Evolutionary conservation across 129 eudicot species (phyloP).

Genomic region (Flaveria trinervia): DNA sequence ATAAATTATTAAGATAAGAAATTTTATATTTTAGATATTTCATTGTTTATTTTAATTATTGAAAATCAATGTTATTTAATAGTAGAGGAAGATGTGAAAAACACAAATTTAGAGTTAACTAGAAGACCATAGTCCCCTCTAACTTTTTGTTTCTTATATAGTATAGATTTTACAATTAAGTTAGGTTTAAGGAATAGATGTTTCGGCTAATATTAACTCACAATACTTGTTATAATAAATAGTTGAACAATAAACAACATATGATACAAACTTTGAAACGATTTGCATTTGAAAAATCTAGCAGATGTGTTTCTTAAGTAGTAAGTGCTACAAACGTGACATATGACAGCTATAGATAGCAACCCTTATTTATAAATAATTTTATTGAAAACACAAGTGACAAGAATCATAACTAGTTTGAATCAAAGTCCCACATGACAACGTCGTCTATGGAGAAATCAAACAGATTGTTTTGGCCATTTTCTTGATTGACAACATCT

Average conservation of each 20-base stretch:
- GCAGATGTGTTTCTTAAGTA: background rate
- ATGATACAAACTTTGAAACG: background rate
- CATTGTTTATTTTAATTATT: too few species aligned
- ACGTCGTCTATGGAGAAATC: conserved; percentile 16
- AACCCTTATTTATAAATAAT: background rate
- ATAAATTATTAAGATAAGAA: too few species aligned
- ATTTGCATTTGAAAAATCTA: background rate
- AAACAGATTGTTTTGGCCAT: conserved; percentile 6
- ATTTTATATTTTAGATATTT: too few species aligned
- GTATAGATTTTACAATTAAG: background rate
- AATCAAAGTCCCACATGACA: conserved; percentile 28
- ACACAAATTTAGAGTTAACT: too few species aligned
- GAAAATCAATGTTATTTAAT: too few species aligned
- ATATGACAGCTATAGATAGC: background rate
- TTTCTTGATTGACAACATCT: background rate
- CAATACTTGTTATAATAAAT: background rate
- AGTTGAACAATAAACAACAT: background rate
- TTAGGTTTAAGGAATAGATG: background rate
- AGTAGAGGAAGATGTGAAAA: too few species aligned
- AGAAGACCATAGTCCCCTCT: too few species aligned
- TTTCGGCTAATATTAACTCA: background rate
- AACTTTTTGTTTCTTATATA: too few species aligned
- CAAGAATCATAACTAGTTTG: background rate
- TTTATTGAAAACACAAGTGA: background rate
- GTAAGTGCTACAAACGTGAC: background rate